Conservation (phyloP, 2,329 filamentous ascomycete genomes). For the Biscogniauxia mediterranea region DNA sequence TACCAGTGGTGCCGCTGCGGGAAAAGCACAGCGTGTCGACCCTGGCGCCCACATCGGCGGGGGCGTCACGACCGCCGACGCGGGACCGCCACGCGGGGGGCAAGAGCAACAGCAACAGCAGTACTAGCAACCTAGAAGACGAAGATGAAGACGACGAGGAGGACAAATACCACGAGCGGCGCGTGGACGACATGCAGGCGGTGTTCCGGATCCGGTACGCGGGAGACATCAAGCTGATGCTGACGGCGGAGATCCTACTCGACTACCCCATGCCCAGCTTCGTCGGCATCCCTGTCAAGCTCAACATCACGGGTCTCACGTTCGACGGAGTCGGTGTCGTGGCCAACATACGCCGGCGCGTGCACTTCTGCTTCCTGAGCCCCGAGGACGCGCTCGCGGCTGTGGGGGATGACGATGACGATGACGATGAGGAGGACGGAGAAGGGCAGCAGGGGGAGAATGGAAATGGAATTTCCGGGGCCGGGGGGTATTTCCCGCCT, state of each 20-base stretch:
- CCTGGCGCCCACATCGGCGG: conserved; percentile 53
- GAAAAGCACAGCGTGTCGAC: conserved; percentile 65
- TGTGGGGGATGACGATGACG: conserved; percentile 50
- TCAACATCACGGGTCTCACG: conserved; percentile 91
- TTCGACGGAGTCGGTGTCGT: conserved; percentile 95
- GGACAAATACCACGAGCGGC: conserved; percentile 65
- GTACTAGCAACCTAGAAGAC: neutral
- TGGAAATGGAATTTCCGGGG: neutral
- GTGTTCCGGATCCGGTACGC: conserved; percentile 88
- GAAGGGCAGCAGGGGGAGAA: conserved; percentile 20
- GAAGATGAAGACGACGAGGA: conserved; percentile 34
- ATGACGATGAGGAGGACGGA: conserved; percentile 19
- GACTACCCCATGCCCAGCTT: conserved; percentile 99
- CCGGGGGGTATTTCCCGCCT: too few species aligned
- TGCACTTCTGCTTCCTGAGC: conserved; percentile 92
- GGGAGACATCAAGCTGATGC: conserved; percentile 80
- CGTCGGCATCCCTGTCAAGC: conserved; percentile 87
- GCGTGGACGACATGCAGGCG: conserved; percentile 85
- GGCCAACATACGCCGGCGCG: conserved; percentile 82
- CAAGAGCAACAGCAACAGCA: neutral
- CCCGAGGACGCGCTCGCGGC: conserved; percentile 84
- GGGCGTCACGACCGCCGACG: conserved; percentile 56
- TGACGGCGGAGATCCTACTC: conserved; percentile 92
- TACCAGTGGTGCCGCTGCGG: conserved; percentile 44
- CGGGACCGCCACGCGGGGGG: conserved; percentile 38